Evolutionary conservation across 495 filamentous ascomycete species (phyloP).

Genomic region (Talaromyces thailandensis): DNA sequence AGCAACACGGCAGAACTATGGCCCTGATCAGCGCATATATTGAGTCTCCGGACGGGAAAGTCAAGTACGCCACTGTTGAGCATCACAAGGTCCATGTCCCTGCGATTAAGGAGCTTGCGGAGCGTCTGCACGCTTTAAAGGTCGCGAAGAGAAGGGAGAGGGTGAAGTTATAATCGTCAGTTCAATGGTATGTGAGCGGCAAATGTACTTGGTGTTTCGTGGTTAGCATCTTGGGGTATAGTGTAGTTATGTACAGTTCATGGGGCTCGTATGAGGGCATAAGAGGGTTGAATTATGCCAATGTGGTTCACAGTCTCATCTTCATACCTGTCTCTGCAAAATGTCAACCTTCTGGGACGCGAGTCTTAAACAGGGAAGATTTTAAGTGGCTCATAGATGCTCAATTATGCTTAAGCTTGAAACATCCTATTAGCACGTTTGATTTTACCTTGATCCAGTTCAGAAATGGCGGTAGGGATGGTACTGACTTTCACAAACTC

Average conservation of each 20-base stretch:
- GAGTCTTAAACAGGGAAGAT: no score
- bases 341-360: no score
- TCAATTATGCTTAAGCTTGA: no score
- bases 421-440: no score
- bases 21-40: constrained; percentile 32
- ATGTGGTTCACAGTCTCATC: no score
- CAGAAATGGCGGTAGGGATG: background rate
- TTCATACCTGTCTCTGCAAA: no score
- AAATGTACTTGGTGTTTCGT: background rate
- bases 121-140: background rate
- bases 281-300: background rate
- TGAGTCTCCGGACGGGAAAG: constrained; percentile 26
- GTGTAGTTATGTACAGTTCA: no score
- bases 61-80: constrained; percentile 27
- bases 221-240: no score
- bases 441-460: no score
- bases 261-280: background rate
- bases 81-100: constrained; percentile 35
- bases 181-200: background rate
- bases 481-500: background rate
- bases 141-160: background rate
- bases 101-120: constrained; percentile 21
- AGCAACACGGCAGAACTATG: constrained; percentile 31
- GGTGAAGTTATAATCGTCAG: background rate
- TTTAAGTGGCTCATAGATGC: no score